These are phyloP conservation scores for Mrakia frigida DNA, from an alignment of 768 basidiomycete species.

Conservation along the genomic window DNA sequence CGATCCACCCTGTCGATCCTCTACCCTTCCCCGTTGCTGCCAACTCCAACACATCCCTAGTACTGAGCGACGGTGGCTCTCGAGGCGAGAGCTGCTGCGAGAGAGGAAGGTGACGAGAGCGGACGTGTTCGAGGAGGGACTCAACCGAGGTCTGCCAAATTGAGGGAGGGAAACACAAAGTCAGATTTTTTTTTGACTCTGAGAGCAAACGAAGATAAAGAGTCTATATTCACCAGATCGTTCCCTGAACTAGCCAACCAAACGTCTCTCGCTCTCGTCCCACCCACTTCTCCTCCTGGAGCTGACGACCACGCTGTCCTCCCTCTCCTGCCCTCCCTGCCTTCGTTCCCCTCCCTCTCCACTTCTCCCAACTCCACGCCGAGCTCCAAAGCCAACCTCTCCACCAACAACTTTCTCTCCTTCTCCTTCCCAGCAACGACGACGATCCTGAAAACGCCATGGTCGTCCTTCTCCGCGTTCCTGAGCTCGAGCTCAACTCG, in stretches of 20 bases:
- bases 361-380: background rate
- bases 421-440: background rate
- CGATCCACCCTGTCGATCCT: constrained; percentile 10
- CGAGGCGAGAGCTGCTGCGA: constrained; percentile 12
- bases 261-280: background rate
- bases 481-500: background rate
- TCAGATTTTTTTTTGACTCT: background rate
- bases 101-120: background rate
- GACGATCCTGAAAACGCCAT: constrained; percentile 1
- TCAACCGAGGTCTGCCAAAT: background rate
- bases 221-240: background rate
- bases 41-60: background rate
- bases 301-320: no score
- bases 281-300: background rate
- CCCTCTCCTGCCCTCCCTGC: background rate
- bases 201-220: background rate
- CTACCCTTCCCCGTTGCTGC: constrained; percentile 19
- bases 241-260: background rate
- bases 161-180: no score
- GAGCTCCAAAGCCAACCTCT: constrained; percentile 5
- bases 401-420: background rate
- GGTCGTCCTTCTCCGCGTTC: background rate
- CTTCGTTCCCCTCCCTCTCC: background rate
- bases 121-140: background rate
- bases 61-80: background rate